Base-by-base conservation (phyloP, 139 green algal genomes). In the Chlorella sp. region DNA sequence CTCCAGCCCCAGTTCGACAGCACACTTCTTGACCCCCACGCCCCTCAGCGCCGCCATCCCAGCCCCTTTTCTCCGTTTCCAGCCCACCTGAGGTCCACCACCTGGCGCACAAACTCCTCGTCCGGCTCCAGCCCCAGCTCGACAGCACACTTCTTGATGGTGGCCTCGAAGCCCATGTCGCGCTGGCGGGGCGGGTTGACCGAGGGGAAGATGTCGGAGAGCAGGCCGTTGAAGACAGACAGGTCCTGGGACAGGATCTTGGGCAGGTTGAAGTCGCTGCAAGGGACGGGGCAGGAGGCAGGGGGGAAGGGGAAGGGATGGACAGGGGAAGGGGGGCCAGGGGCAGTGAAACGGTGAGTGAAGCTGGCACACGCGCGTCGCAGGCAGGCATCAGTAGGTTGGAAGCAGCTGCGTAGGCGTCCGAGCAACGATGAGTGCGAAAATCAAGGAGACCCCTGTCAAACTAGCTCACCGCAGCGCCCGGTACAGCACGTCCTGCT, bases 221-320 rank as follows among this genome's bases (percentile, higher is more conserved):
- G 95, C 93, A 99, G 90, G 53, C 97, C 97, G 91, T 97, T 93
- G 88, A 99, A 99, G 93, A 99, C 97, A 89, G 88, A 89, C 16
- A 94, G 96, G 93, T 99, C 97, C 85, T 98, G 96, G 2, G 94
- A 91, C 24, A 96, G 96, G 53, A 99, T 94, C 93, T 99, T 99
- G 89, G 96, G 96, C 73, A 98, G 91, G 95, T 99, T 99, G 96
- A 98, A 99, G 93, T 99, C 97, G 28, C 84, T 88, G 84, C 66
- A 61, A 19, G 37, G 37, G 19, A 22, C 18, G 26, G 34, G 66
- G 4, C 4, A n/a, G 3, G 28, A 77, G 53, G 42, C n/a, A n/a
- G n/a, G 28, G 18, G 32, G 42, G 4, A 12, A 19, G 30, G 69
- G 22, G 37, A 2, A 15, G 12, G 15, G 69, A 34, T 39, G 75